These are phyloP conservation scores for Tetracladium setigerum DNA, from an alignment of 495 filamentous ascomycete species.

Conservation along the genomic window DNA sequence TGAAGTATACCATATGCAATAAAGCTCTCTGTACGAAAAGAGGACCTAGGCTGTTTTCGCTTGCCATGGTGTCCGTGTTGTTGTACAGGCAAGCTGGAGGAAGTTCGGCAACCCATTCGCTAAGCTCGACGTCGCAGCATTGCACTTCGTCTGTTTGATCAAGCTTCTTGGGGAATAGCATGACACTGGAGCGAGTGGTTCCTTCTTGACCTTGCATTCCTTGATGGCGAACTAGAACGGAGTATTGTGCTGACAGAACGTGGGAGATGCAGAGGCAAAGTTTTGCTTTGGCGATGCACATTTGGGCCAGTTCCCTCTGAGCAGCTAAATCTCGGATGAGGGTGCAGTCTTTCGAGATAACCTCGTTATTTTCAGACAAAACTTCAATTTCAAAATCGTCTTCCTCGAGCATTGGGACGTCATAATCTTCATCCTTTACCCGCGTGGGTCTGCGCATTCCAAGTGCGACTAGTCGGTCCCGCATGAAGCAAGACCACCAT, in stretches of 20 bases:
- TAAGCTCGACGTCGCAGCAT: conserved; percentile 63
- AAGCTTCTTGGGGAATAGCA: conserved; percentile 79
- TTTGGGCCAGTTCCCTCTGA: conserved; percentile 66
- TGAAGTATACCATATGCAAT: conserved; percentile 83
- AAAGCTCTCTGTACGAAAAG: conserved; percentile 70
- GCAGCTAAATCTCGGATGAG: conserved; percentile 53
- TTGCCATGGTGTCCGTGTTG: conserved; percentile 37
- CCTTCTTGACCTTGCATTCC: conserved; percentile 51
- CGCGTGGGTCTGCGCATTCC: conserved; percentile 85
- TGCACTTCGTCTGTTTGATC: conserved; percentile 68
- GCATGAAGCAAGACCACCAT: conserved; percentile 93
- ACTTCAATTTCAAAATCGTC: conserved; percentile 74
- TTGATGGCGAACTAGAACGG: conserved; percentile 75
- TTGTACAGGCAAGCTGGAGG: conserved; percentile 59
- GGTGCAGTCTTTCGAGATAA: conserved; percentile 59
- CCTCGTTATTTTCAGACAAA: conserved; percentile 54
- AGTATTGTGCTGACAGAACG: conserved; percentile 80
- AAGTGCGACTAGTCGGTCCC: conserved; percentile 78
- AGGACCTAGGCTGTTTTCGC: conserved; percentile 24
- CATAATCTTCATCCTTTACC: conserved; percentile 83
- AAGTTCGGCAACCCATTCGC: conserved; percentile 62
- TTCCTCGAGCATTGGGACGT: conserved; percentile 78
- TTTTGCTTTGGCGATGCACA: conserved; percentile 89
- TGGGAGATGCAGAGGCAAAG: conserved; percentile 80
- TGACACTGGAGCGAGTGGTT: conserved; percentile 73